A percentile compares a stretch with the other conserved stretches of the same genome.
phyloP scores from a whole-genome alignment of 148 eudicot genomes.

The Amaranthus palmeri region DNA sequence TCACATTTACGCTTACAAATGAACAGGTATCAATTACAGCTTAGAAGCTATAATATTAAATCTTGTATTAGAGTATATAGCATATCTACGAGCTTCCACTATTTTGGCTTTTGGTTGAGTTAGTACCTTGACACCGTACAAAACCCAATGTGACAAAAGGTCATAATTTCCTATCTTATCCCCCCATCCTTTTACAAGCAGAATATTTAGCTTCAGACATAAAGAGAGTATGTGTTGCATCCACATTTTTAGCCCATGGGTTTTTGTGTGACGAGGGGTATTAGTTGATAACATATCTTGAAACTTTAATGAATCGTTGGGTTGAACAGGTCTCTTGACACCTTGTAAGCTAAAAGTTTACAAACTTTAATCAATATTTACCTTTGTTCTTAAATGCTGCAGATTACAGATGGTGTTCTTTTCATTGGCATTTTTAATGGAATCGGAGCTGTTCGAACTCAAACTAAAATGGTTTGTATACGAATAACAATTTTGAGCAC shows the following conservation, averaged over 20 bases:
- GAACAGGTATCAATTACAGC: neutral
- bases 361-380: neutral
- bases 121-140: too few species aligned
- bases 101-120: too few species aligned
- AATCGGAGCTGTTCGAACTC: conserved; percentile 5
- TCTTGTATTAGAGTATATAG: neutral
- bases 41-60: neutral
- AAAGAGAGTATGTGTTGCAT: too few species aligned
- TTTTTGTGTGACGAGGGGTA: too few species aligned
- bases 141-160: too few species aligned
- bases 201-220: too few species aligned
- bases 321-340: too few species aligned
- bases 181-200: too few species aligned
- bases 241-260: too few species aligned
- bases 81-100: neutral
- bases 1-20: neutral
- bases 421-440: conserved; percentile 11
- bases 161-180: too few species aligned
- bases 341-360: neutral
- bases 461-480: conserved; percentile 11
- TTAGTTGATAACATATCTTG: too few species aligned
- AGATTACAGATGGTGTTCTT: conserved; percentile 7
- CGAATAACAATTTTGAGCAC: neutral
- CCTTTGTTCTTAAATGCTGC: neutral
- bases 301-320: too few species aligned